These are phyloP conservation scores for Clonostachys chloroleuca DNA, from an alignment of 2,329 filamentous ascomycete species.

Conservation along the genomic window DNA sequence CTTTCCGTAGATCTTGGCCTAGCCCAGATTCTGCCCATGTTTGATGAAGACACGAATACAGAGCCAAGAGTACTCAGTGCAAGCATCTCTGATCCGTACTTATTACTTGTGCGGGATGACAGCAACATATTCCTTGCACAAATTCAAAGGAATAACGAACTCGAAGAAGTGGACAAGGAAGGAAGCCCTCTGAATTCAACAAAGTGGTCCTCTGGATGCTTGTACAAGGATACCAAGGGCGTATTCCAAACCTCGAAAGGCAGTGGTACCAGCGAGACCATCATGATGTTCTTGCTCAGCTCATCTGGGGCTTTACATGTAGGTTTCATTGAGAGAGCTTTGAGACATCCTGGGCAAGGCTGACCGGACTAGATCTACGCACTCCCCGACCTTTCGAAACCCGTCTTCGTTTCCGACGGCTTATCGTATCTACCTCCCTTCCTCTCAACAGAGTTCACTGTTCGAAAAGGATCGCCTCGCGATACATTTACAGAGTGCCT, in stretches of 20 bases:
- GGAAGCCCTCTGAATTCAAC: constrained; percentile 51
- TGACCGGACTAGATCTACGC: constrained; percentile 61
- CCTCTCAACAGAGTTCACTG: constrained; percentile 65
- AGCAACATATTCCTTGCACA: constrained; percentile 74
- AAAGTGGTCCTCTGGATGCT: constrained; percentile 78
- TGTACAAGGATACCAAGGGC: constrained; percentile 67
- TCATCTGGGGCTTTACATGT: constrained; percentile 72
- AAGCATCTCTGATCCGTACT: constrained; percentile 82
- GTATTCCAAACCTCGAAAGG: constrained; percentile 43
- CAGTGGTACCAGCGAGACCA: constrained; percentile 36
- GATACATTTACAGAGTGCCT: constrained; percentile 76
- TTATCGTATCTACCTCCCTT: constrained; percentile 74
- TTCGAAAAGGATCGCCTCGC: constrained; percentile 65
- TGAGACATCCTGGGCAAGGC: neutral
- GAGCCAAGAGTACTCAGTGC: constrained; percentile 76
- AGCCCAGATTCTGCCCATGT: constrained; percentile 86
- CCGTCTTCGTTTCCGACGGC: constrained; percentile 71
- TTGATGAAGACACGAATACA: constrained; percentile 82
- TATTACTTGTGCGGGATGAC: constrained; percentile 81
- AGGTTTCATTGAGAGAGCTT: constrained; percentile 22
- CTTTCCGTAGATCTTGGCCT: constrained; percentile 67
- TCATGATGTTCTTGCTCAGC: constrained; percentile 74
- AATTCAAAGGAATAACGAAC: constrained; percentile 72
- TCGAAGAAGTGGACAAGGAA: constrained; percentile 73
- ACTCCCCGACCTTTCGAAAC: constrained; percentile 66